Conservation (phyloP, 176 grass and related monocot genomes). For the Eleusine indica region DNA sequence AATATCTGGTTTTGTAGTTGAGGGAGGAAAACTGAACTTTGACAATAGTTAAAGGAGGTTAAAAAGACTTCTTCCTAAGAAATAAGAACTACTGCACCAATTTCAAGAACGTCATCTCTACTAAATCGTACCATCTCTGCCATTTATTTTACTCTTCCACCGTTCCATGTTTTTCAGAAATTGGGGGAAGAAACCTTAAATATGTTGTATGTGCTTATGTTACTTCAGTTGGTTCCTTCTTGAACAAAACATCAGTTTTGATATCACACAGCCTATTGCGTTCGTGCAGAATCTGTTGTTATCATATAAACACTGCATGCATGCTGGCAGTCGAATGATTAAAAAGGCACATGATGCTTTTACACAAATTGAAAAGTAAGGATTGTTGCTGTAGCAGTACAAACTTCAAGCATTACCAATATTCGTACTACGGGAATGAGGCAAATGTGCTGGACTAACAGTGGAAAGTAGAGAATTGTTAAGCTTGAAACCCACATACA, state of each 20-base stretch:
- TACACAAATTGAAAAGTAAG: constrained; percentile 34
- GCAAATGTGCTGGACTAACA: constrained; percentile 39
- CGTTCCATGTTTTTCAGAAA: too few relatives aligned
- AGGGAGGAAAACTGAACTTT: too few relatives aligned
- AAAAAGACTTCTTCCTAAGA: too few relatives aligned
- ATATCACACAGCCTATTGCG: not conserved
- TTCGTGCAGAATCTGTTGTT: constrained; percentile 27
- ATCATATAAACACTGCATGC: constrained; percentile 33
- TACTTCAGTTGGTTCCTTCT: not conserved
- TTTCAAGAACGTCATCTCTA: too few relatives aligned
- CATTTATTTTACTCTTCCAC: too few relatives aligned
- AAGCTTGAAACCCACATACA: constrained; percentile 37
- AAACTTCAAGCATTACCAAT: constrained; percentile 1
- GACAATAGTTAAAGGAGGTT: too few relatives aligned
- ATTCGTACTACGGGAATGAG: constrained; percentile 29
- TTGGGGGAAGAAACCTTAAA: too few relatives aligned
- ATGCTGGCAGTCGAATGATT: constrained; percentile 47
- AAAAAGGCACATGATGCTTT: constrained; percentile 37
- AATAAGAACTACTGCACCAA: too few relatives aligned
- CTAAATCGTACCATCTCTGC: too few relatives aligned
- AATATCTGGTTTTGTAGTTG: too few relatives aligned
- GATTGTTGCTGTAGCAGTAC: constrained; percentile 27
- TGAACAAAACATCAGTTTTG: not conserved
- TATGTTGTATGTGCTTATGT: not conserved
- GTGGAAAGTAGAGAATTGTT: constrained; percentile 37